Evolutionary conservation across 1,284 basidiomycete genomes (phyloP).

Genomic region (Puccinia novopanici): DNA sequence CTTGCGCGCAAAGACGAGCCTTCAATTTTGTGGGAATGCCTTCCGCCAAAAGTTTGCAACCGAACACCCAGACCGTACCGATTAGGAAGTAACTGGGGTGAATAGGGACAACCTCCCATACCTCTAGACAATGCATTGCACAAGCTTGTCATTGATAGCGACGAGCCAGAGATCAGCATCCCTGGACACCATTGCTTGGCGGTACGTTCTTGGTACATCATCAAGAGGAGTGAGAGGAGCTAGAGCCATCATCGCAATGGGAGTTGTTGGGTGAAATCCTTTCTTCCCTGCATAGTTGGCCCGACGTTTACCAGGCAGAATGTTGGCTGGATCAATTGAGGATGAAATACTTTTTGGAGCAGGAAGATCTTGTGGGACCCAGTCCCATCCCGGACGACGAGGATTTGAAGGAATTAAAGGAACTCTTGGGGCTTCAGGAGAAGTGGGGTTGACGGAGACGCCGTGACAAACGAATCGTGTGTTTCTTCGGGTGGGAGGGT

Average conservation of each 20-base stretch:
- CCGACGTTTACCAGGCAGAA: too few species aligned
- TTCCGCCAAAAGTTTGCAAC: slow-evolving; percentile 59
- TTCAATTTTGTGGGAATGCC: slow-evolving; percentile 60
- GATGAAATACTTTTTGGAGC: not conserved
- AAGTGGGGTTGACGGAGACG: too few species aligned
- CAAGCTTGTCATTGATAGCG: not conserved
- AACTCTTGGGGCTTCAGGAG: too few species aligned
- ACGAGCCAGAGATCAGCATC: not conserved
- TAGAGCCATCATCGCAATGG: not conserved
- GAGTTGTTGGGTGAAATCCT: not conserved
- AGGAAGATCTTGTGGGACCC: not conserved
- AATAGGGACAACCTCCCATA: not conserved
- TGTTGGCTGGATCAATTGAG: not conserved
- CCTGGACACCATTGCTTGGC: not conserved
- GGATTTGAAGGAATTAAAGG: too few species aligned
- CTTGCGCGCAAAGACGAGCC: slow-evolving; percentile 61
- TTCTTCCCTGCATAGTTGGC: not conserved
- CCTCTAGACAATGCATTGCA: not conserved
- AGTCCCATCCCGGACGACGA: not conserved
- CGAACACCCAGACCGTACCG: slow-evolving; percentile 60
- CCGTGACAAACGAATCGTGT: too few species aligned
- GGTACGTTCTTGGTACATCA: not conserved
- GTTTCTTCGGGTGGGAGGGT: too few species aligned
- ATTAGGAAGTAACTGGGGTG: slow-evolving; percentile 52
- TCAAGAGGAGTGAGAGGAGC: not conserved